phyloP scores from a whole-genome alignment of 1,284 basidiomycete species.

The Ceratobasidium sp. region DNA sequence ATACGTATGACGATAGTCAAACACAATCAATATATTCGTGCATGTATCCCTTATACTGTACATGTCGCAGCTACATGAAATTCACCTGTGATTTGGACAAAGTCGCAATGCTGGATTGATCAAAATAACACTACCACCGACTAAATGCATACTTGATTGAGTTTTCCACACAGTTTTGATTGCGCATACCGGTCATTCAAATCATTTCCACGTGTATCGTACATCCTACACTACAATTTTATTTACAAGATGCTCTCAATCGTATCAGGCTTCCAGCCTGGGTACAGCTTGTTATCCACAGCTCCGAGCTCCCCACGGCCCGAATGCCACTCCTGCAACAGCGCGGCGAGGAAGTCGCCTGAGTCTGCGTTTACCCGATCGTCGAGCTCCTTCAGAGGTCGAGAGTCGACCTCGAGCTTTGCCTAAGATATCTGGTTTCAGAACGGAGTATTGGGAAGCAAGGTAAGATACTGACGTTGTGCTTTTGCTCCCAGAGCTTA shows the following conservation, averaged over 20 bases:
- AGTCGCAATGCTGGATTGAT: too few species aligned
- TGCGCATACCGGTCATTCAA: too few species aligned
- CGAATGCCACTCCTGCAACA: constrained; percentile 32
- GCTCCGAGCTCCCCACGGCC: constrained; percentile 16
- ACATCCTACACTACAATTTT: neutral
- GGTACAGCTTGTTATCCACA: constrained; percentile 16
- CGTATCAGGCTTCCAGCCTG: constrained; percentile 27
- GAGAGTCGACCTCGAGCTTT: constrained; percentile 21
- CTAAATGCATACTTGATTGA: too few species aligned
- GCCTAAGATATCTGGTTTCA: neutral
- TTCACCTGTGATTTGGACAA: too few species aligned
- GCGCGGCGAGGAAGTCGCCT: constrained; percentile 14
- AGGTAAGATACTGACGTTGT: constrained; percentile 17
- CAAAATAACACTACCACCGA: too few species aligned
- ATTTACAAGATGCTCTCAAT: constrained; percentile 36
- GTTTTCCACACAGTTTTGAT: too few species aligned
- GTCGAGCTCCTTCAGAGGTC: constrained; percentile 18
- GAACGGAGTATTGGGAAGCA: neutral
- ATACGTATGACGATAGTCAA: too few species aligned
- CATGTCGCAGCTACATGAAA: too few species aligned
- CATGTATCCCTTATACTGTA: too few species aligned
- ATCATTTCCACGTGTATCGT: too few species aligned
- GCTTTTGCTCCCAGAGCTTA: constrained; percentile 36
- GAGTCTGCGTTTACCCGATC: constrained; percentile 15
- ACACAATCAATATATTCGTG: too few species aligned